These are phyloP conservation scores for Mycena polygramma DNA, from an alignment of 768 basidiomycete genomes.

Conservation along the genomic window DNA sequence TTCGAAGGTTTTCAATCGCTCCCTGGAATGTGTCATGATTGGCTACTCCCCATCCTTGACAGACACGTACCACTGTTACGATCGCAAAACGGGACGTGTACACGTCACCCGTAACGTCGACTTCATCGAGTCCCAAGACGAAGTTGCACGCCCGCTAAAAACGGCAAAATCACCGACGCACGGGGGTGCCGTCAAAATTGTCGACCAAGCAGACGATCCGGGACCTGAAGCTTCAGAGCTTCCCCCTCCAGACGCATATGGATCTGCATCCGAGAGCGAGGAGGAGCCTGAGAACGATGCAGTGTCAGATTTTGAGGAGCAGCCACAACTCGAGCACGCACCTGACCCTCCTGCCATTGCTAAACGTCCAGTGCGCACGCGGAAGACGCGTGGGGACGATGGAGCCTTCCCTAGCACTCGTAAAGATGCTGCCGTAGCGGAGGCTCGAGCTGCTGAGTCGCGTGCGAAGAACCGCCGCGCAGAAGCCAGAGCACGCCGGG, in stretches of 20 bases:
- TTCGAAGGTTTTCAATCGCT: slow-evolving; percentile 17
- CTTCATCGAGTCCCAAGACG: slow-evolving; percentile 12
- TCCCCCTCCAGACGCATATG: no score
- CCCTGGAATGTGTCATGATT: slow-evolving; percentile 6
- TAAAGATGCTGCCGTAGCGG: slow-evolving; percentile 17
- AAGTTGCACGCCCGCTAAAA: no score
- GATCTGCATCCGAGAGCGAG: no score
- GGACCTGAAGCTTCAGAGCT: no score
- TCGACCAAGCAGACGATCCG: neutral
- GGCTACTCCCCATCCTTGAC: slow-evolving; percentile 2
- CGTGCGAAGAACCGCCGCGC: slow-evolving; percentile 1
- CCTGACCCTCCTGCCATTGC: neutral
- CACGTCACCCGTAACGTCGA: slow-evolving; percentile 11
- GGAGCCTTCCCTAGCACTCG: slow-evolving; percentile 10
- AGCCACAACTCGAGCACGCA: neutral
- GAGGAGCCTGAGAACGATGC: no score
- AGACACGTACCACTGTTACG: slow-evolving; percentile 3
- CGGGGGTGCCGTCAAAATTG: neutral
- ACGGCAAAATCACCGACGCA: no score
- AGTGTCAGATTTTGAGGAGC: neutral
- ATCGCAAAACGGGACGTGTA: slow-evolving; percentile 2
- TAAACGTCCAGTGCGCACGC: neutral
- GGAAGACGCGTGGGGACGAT: neutral
- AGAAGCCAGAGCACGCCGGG: neutral
- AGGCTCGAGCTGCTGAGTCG: neutral